These are phyloP conservation scores for Yamadazyma membranifaciens DNA, from an alignment of 1,139 yeast species.

Conservation along the genomic window DNA sequence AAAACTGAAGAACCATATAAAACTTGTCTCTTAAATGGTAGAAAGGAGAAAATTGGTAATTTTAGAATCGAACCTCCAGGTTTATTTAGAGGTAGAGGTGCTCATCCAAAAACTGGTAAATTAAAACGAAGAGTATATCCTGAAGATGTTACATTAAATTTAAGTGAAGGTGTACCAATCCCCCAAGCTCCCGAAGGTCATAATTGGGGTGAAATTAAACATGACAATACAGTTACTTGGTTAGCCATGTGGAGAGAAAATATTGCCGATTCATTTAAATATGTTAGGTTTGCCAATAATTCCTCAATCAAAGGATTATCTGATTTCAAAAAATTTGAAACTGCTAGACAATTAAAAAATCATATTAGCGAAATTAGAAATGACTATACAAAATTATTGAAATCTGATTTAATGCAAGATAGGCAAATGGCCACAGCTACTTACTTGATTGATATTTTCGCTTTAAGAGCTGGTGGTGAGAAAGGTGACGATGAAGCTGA, in stretches of 20 bases:
- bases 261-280: constrained; percentile 77
- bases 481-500: constrained; percentile 97
- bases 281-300: constrained; percentile 88
- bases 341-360: constrained; percentile 77
- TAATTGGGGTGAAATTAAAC: constrained; percentile 83
- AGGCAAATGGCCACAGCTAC: constrained; percentile 95
- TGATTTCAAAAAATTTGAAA: constrained; percentile 89
- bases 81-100: constrained; percentile 92
- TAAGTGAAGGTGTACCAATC: constrained; percentile 67
- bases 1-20: constrained; percentile 77
- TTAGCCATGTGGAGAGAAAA: constrained; percentile 97
- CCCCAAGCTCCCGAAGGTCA: constrained; percentile 90
- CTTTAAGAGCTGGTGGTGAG: constrained; percentile 98
- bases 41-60: constrained; percentile 90
- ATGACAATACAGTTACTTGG: constrained; percentile 93
- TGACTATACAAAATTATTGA: constrained; percentile 71
- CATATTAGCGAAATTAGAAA: constrained; percentile 72
- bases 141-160: constrained; percentile 83
- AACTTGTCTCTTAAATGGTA: constrained; percentile 78
- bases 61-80: constrained; percentile 97
- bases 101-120: constrained; percentile 94
- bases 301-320: constrained; percentile 90
- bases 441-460: constrained; percentile 89
- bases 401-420: constrained; percentile 75
- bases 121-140: constrained; percentile 80